A percentile compares a stretch with the other conserved stretches of the same genome.
phyloP scores from a whole-genome alignment of 2,329 filamentous ascomycete species.

The Fusarium falciforme region DNA sequence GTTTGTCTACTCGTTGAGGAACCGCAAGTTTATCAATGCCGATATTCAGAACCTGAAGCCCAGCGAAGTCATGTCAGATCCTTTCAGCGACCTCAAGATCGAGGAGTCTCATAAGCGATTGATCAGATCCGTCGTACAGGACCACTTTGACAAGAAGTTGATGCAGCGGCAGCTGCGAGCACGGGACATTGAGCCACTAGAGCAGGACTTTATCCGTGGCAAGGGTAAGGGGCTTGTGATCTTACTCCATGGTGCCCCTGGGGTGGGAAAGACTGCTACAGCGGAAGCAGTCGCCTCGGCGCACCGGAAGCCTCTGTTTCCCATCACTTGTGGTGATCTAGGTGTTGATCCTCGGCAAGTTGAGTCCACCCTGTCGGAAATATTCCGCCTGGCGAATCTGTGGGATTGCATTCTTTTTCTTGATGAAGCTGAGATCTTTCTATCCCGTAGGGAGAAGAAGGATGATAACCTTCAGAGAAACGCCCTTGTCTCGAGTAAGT shows the following conservation, averaged over 20 bases:
- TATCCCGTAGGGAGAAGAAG: conserved; percentile 1
- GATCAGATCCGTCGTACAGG: not conserved
- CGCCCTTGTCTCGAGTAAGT: not conserved
- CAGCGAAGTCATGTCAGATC: not conserved
- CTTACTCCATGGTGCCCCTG: not conserved
- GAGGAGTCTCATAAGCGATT: not conserved
- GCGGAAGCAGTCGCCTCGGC: not conserved
- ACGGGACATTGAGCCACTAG: not conserved
- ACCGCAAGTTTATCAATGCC: not conserved
- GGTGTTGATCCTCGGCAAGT: not conserved
- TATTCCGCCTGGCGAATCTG: not conserved
- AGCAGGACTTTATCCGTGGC: not conserved
- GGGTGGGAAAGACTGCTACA: not conserved
- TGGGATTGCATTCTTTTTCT: conserved; percentile 10
- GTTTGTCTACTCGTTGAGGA: not conserved
- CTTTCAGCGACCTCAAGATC: not conserved
- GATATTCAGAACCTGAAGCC: not conserved
- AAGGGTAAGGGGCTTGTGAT: not conserved
- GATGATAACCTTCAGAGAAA: not conserved
- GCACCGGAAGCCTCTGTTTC: not conserved
- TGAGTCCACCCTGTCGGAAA: not conserved
- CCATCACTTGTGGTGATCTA: not conserved
- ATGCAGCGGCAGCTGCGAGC: not conserved
- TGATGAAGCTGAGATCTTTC: conserved; percentile 5
- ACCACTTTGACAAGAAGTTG: conserved; percentile 1